A percentile compares a stretch with the other conserved stretches of the same genome.
phyloP scores from a whole-genome alignment of 2,329 filamentous ascomycete species.

The Penicillium sp. region DNA sequence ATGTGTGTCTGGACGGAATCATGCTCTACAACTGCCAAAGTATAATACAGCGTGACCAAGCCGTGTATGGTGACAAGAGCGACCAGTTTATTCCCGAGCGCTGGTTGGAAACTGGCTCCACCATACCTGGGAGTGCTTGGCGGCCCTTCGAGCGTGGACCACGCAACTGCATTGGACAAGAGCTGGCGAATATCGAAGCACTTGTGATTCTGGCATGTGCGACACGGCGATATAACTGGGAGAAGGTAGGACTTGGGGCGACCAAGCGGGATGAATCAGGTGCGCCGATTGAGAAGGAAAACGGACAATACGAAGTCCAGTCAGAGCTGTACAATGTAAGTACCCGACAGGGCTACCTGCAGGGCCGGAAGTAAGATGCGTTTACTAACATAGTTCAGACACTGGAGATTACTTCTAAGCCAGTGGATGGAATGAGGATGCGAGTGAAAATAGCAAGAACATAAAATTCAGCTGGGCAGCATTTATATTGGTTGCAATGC shows the following conservation, averaged over 20 bases:
- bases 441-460: background rate
- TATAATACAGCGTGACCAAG: constrained; percentile 17
- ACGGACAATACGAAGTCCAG: background rate
- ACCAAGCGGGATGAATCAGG: background rate
- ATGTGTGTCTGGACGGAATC: background rate
- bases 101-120: constrained; percentile 29
- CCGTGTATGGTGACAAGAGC: constrained; percentile 13
- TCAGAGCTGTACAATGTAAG: constrained; percentile 1
- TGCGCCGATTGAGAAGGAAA: background rate
- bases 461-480: background rate
- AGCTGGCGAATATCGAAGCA: constrained; percentile 47
- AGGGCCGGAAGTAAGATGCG: background rate
- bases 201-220: constrained; percentile 15
- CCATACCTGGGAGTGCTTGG: constrained; percentile 41
- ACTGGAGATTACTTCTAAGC: background rate
- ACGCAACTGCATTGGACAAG: constrained; percentile 50
- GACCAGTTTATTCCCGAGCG: constrained; percentile 36
- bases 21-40: background rate
- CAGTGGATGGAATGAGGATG: constrained; percentile 1
- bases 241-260: constrained; percentile 16
- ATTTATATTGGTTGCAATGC: too few species aligned
- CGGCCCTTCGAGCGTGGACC: constrained; percentile 50
- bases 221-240: constrained; percentile 14
- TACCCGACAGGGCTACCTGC: background rate
- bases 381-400: background rate